Evolutionary conservation across 345 rosid species (phyloP), one percentile per base, ranked within the genome.

Genomic region (Ceriops decandra): DNA sequence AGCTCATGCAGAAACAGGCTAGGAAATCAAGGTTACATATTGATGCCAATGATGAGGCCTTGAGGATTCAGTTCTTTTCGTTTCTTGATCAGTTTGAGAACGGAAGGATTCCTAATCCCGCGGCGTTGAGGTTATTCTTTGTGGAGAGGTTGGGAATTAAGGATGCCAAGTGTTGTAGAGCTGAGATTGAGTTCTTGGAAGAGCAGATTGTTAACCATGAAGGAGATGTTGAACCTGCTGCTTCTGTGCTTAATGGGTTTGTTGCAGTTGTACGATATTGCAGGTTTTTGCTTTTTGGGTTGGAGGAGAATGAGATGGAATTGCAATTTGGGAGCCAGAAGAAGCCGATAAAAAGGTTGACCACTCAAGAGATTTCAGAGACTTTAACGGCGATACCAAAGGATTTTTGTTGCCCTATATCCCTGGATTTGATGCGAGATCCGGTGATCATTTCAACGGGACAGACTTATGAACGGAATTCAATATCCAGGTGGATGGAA

Each of bases 401-500:
- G 75, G 98, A 95, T 73, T 95, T 95, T 70, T 88, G 84, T 64
- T 95, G 99, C 64, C 95, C 98, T 0, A 90, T 91, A 63, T 87
- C 95, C 0, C 67, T 87, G 72, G 99, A 95, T 78, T 72, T 95
- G 90, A 95, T 95, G 96, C 80, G 74, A 26, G 98, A 95, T 83
- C 99, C 96, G 0, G 98, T 91, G 70, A 88, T 88, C 53, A 73
- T 92, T 19, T 91, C 97, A 0, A 91, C 96, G 0, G 95, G 98
- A 21, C 99, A 95, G 69, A 95, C 97, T 2, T 95, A 91, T 62
- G 98, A 95, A 53, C 87, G 96, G 81, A 82, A 84, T 70, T 86
- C 95, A 0, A 91, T 95, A 59, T 68, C 90, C 27, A 84, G 99
- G 73, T 95, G 99, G 99, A 70, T 95, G 68, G 98, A 95, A 67